Evolutionary conservation across 2,329 filamentous ascomycete genomes (phyloP).

Genomic region (Ceratocystis eucalypticola): DNA sequence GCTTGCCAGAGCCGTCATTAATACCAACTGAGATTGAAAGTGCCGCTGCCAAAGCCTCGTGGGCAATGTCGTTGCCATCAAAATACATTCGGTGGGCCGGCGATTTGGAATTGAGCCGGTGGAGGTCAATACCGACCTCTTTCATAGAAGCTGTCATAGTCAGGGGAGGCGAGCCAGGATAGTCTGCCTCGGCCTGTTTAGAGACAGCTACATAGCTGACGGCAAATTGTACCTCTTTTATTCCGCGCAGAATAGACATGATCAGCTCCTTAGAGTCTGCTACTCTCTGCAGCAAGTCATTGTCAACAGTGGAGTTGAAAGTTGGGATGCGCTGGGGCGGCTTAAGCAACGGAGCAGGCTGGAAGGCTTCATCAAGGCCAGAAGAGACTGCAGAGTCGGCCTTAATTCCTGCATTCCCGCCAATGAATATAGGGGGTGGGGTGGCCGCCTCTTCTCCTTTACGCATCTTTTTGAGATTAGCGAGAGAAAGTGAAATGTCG

Average conservation of each 20-base stretch:
- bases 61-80: slow-evolving; percentile 77
- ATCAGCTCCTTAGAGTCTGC: slow-evolving; percentile 89
- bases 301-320: slow-evolving; percentile 17
- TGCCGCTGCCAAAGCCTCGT: slow-evolving; percentile 83
- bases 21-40: slow-evolving; percentile 85
- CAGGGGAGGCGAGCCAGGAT: slow-evolving; percentile 58
- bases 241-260: slow-evolving; percentile 75
- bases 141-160: slow-evolving; percentile 71
- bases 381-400: background rate
- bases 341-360: slow-evolving; percentile 13
- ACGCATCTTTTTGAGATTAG: slow-evolving; percentile 48
- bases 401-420: background rate
- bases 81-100: slow-evolving; percentile 98
- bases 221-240: slow-evolving; percentile 93
- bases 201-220: slow-evolving; percentile 82
- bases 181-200: slow-evolving; percentile 58
- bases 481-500: slow-evolving; percentile 62
- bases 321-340: slow-evolving; percentile 12
- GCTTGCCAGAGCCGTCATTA: slow-evolving; percentile 75
- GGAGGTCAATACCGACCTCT: slow-evolving; percentile 83
- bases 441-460: background rate
- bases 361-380: slow-evolving; percentile 29
- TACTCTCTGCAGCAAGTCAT: slow-evolving; percentile 61
- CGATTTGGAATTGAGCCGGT: slow-evolving; percentile 81
- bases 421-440: background rate